Evolutionary conservation across 1,284 basidiomycete species (phyloP).

Genomic region (Phellopilus nigrolimitatus): DNA sequence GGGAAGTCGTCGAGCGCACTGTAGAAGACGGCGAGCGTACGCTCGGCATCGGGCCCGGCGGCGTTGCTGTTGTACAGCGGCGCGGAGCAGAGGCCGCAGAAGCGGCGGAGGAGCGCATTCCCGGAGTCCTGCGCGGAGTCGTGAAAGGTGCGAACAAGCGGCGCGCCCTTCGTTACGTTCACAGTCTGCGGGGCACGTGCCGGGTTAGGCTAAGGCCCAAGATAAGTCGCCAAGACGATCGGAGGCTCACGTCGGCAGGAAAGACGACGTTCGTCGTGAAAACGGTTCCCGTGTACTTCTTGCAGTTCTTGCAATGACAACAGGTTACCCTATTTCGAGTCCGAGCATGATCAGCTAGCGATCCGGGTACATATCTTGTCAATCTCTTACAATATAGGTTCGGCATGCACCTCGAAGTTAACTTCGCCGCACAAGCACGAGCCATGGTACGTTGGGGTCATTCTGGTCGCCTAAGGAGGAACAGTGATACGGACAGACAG

Average conservation of each 20-base stretch:
- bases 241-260: conserved; percentile 13
- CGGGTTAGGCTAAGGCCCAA: too few relatives aligned
- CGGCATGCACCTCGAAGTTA: too few relatives aligned
- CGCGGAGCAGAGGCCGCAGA: conserved; percentile 19
- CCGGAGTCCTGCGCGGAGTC: conserved; percentile 22
- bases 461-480: too few relatives aligned
- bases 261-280: conserved; percentile 24
- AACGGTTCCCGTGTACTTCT: conserved; percentile 22
- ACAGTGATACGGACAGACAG: too few relatives aligned
- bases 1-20: conserved; percentile 19
- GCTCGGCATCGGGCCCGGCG: conserved; percentile 13
- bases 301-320: conserved; percentile 23
- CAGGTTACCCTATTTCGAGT: conserved; percentile 20
- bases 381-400: too few relatives aligned
- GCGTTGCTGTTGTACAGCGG: conserved; percentile 18
- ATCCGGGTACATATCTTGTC: too few relatives aligned
- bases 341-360: too few relatives aligned
- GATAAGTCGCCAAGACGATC: too few relatives aligned
- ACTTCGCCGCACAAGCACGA: too few relatives aligned
- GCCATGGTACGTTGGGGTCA: too few relatives aligned
- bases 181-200: conserved; percentile 1
- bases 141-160: conserved; percentile 16
- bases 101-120: conserved; percentile 20
- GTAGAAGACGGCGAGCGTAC: conserved; percentile 21
- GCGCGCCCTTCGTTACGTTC: conserved; percentile 15